Evolutionary conservation across 805 yeast species (phyloP).

Genomic region (Spencermartinsiella europaea): DNA sequence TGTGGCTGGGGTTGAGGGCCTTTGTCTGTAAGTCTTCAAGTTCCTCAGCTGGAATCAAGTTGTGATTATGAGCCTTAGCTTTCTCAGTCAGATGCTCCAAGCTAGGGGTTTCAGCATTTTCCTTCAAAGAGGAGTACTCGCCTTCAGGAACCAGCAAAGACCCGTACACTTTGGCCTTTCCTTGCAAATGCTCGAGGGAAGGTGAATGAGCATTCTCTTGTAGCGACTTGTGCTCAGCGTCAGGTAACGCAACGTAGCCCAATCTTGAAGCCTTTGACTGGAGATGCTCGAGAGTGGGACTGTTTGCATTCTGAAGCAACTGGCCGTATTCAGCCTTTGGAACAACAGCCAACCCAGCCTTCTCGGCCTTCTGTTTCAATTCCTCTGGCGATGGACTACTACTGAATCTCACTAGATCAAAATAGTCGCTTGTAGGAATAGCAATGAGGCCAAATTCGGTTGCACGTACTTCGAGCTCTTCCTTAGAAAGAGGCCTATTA

Average conservation of each 20-base stretch:
- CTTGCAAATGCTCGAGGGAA: constrained; percentile 21
- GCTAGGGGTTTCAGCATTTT: constrained; percentile 26
- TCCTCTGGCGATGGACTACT: constrained; percentile 16
- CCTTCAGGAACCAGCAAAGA: constrained; percentile 20
- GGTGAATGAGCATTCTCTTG: constrained; percentile 14
- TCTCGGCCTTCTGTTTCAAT: constrained; percentile 6
- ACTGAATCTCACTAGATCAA: constrained; percentile 13
- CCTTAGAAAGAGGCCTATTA: constrained; percentile 10
- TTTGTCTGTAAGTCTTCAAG: constrained; percentile 23
- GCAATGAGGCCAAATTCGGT: constrained; percentile 25
- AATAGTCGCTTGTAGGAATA: constrained; percentile 16
- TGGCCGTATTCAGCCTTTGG: constrained; percentile 15
- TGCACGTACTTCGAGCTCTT: constrained; percentile 20
- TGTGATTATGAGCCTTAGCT: constrained; percentile 19
- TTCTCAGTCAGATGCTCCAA: constrained; percentile 23
- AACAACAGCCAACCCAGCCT: constrained; percentile 23
- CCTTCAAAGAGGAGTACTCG: constrained; percentile 18
- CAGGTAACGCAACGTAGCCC: constrained; percentile 22
- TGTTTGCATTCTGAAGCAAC: constrained; percentile 2
- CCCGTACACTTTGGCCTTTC: constrained; percentile 21
- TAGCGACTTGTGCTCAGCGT: constrained; percentile 22
- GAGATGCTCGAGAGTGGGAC: constrained; percentile 20
- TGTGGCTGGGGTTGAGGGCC: constrained; percentile 18
- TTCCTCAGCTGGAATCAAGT: constrained; percentile 22
- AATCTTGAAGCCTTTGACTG: constrained; percentile 17